These are phyloP conservation scores for Craspedostauros australis DNA, from an alignment of 108 stramenopile species.

Conservation along the genomic window DNA sequence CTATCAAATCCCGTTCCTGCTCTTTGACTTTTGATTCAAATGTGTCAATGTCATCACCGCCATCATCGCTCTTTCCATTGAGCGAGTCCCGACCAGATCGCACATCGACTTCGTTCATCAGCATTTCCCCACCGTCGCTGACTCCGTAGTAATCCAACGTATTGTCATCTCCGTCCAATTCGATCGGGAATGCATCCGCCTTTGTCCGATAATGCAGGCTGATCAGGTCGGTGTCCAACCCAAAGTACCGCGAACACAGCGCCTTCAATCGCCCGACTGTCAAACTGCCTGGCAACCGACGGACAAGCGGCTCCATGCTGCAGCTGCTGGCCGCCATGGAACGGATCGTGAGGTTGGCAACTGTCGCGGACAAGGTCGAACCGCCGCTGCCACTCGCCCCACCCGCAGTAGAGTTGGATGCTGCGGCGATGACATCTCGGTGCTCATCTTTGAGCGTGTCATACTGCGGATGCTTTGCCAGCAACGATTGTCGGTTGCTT, in stretches of 20 bases:
- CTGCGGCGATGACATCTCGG: conserved; percentile 40
- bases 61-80: too few relatives aligned
- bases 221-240: conserved; percentile 73
- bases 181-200: conserved; percentile 61
- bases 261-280: conserved; percentile 74
- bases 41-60: too few relatives aligned
- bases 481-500: conserved; percentile 15
- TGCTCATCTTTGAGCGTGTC: conserved; percentile 39
- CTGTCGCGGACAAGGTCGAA: conserved; percentile 35
- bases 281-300: conserved; percentile 60
- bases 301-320: conserved; percentile 60
- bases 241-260: conserved; percentile 71
- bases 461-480: conserved; percentile 59
- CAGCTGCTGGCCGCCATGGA: conserved; percentile 72
- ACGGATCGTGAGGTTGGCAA: conserved; percentile 64
- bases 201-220: conserved; percentile 56
- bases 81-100: too few relatives aligned
- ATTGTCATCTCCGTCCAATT: conserved; percentile 66
- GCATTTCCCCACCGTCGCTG: conserved; percentile 76
- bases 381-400: not conserved
- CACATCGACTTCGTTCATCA: conserved; percentile 76
- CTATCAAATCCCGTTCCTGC: too few relatives aligned
- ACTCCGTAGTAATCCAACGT: conserved; percentile 82
- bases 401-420: conserved; percentile 2
- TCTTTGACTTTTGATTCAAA: too few relatives aligned